Percentiles rank a stretch among this genome's conserved stretches.
Evolutionary conservation across 306 rosid genomes (phyloP).

Genomic region (Malus sieversii): DNA sequence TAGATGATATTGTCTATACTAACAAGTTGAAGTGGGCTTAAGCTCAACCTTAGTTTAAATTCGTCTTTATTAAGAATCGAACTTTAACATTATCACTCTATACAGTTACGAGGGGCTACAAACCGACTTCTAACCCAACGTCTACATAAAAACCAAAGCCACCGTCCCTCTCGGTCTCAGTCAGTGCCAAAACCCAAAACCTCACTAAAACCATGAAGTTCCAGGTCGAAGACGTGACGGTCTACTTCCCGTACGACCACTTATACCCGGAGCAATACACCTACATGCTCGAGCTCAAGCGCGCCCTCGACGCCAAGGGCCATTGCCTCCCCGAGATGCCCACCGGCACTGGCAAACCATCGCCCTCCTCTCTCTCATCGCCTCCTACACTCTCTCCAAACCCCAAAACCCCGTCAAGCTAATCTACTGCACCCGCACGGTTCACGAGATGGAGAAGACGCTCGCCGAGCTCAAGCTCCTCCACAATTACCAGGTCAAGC

Average conservation of each 20-base stretch:
- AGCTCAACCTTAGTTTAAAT: rapidly evolving
- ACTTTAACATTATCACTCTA: no score
- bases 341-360: slow-evolving; percentile 92
- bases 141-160: neutral
- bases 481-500: slow-evolving; percentile 53
- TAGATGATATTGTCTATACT: no score
- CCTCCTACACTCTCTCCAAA: slow-evolving; percentile 71
- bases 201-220: slow-evolving; percentile 51
- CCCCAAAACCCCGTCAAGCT: slow-evolving; percentile 72
- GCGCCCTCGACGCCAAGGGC: slow-evolving; percentile 82
- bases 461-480: slow-evolving; percentile 74
- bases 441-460: slow-evolving; percentile 97
- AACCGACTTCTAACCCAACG: neutral
- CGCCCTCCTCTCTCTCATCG: slow-evolving; percentile 73
- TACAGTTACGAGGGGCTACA: no score
- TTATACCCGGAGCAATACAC: slow-evolving; percentile 88
- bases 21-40: rapidly evolving
- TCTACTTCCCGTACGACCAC: slow-evolving; percentile 85
- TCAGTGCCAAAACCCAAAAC: neutral
- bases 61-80: no score
- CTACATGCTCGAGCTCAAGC: slow-evolving; percentile 81
- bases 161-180: neutral
- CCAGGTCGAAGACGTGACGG: slow-evolving; percentile 64
- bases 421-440: slow-evolving; percentile 90
- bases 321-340: slow-evolving; percentile 93